Percentiles rank a stretch among this genome's conserved stretches.
Conservation (phyloP, 345 rosid genomes). For the Syzygium grande region DNA sequence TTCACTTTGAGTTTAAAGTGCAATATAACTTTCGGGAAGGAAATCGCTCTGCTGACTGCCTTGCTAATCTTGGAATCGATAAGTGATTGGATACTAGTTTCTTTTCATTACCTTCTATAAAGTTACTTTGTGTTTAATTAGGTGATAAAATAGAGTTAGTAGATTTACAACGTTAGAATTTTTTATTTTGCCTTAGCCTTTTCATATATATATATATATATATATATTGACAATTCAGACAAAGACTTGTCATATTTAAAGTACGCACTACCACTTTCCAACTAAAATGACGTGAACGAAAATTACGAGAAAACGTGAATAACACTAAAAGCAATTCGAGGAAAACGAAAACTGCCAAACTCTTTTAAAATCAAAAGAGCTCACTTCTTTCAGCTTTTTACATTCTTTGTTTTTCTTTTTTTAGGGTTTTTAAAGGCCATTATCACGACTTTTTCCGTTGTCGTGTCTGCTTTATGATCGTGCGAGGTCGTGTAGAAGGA, state of each 20-base stretch:
- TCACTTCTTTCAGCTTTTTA: not conserved
- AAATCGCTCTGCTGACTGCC: too few relatives aligned
- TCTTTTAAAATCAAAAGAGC: not conserved
- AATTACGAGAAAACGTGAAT: not conserved
- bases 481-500: not conserved
- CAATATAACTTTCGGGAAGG: too few relatives aligned
- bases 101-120: too few relatives aligned
- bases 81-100: too few relatives aligned
- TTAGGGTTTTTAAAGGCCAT: not conserved
- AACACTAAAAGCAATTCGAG: not conserved
- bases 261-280: not conserved
- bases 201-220: too few relatives aligned
- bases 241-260: not conserved
- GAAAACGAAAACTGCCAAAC: not conserved
- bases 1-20: too few relatives aligned
- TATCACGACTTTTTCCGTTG: not conserved
- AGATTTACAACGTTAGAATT: too few relatives aligned
- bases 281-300: not conserved
- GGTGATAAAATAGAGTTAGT: too few relatives aligned
- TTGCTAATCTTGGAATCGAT: too few relatives aligned
- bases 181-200: too few relatives aligned
- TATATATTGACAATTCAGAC: not conserved
- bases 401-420: not conserved
- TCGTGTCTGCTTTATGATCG: not conserved
- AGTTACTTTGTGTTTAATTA: too few relatives aligned